A percentile compares a stretch with the other conserved stretches of the same genome.
Conservation (phyloP, 225 moss, liverwort and hornwort genomes). For the Neckera pumila region DNA sequence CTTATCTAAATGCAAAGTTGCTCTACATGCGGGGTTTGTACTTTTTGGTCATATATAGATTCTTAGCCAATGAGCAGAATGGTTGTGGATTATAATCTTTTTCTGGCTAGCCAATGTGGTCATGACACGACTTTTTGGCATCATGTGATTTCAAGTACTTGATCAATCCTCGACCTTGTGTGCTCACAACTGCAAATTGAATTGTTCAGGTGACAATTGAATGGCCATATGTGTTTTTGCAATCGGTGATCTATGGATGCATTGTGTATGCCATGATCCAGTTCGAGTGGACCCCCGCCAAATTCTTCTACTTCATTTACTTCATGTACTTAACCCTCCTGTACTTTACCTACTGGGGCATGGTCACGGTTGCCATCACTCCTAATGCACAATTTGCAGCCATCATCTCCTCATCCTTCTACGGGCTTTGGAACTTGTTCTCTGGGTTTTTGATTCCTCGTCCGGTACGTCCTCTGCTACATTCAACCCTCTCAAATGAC, state of each 20-base stretch:
- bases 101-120: background rate
- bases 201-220: conserved; percentile 59
- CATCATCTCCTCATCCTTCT: conserved; percentile 65
- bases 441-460: conserved; percentile 79
- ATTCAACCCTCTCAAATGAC: background rate
- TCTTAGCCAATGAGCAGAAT: background rate
- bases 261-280: conserved; percentile 64
- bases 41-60: background rate
- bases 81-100: background rate
- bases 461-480: conserved; percentile 28
- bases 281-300: conserved; percentile 53
- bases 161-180: background rate
- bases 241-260: conserved; percentile 34
- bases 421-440: conserved; percentile 89
- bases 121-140: background rate
- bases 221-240: conserved; percentile 67
- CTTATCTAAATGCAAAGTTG: background rate
- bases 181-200: background rate
- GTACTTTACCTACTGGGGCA: conserved; percentile 90
- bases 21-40: background rate
- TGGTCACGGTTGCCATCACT: conserved; percentile 73
- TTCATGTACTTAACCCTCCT: conserved; percentile 72
- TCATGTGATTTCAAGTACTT: background rate
- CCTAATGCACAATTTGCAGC: conserved; percentile 71
- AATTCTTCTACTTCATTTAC: conserved; percentile 54